phyloP scores from a whole-genome alignment of 2,329 filamentous ascomycete species.

The Neospermospora avenae region DNA sequence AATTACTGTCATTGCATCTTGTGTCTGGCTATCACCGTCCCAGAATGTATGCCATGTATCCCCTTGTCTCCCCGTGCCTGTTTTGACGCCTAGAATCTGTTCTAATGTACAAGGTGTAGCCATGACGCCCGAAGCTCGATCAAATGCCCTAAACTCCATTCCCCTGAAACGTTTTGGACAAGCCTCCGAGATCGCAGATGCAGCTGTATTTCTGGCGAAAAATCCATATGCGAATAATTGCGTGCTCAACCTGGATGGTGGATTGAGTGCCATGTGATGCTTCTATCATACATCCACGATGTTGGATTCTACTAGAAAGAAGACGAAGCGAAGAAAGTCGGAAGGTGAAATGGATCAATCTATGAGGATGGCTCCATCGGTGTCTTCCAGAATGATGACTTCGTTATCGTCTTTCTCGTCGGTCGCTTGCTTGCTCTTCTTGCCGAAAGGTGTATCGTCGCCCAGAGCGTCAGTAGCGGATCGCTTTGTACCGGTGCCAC shows the following conservation, averaged over 20 bases:
- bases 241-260: conserved; percentile 81
- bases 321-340: conserved; percentile 17
- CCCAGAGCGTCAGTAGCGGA: conserved; percentile 24
- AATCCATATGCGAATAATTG: conserved; percentile 88
- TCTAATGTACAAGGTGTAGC: conserved; percentile 40
- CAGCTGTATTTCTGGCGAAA: conserved; percentile 70
- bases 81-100: conserved; percentile 26
- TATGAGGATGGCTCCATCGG: conserved; percentile 64
- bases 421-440: conserved; percentile 40
- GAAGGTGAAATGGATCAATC: conserved; percentile 41
- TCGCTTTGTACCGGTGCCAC: conserved; percentile 31
- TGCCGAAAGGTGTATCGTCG: conserved; percentile 19
- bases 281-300: conserved; percentile 8
- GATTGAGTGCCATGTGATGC: conserved; percentile 64
- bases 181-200: conserved; percentile 73
- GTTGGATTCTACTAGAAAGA: neutral
- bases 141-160: conserved; percentile 48
- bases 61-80: neutral
- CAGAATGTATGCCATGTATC: neutral
- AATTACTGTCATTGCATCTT: neutral
- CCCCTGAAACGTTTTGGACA: conserved; percentile 65
- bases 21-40: neutral
- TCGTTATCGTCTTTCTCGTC: conserved; percentile 35
- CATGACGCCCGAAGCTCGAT: conserved; percentile 39
- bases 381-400: conserved; percentile 35